Percentiles rank a stretch among this genome's conserved stretches.
Evolutionary conservation across 768 basidiomycete genomes (phyloP).

Genomic region (Leccinum arenicola): DNA sequence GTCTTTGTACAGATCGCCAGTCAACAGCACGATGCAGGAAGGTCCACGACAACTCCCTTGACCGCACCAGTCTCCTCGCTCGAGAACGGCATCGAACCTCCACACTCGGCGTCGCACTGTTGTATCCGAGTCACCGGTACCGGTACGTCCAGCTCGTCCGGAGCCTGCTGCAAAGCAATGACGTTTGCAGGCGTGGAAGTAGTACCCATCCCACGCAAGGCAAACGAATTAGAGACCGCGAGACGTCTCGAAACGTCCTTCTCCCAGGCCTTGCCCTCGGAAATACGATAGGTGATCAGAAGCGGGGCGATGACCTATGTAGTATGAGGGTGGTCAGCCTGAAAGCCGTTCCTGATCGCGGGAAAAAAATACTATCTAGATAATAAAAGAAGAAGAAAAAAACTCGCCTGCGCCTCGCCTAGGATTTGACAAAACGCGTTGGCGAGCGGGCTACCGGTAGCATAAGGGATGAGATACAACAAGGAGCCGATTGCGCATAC

Average conservation of each 20-base stretch:
- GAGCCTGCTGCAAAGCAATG: neutral
- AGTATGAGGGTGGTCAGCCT: neutral
- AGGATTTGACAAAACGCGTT: slow-evolving; percentile 30
- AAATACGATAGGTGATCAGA: slow-evolving; percentile 46
- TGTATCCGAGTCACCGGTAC: slow-evolving; percentile 13
- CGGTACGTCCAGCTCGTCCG: slow-evolving; percentile 9
- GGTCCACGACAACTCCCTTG: too few species aligned
- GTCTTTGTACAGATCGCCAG: neutral
- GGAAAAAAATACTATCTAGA: too few species aligned
- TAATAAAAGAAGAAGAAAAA: too few species aligned
- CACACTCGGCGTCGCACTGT: neutral
- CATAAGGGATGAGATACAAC: slow-evolving; percentile 31
- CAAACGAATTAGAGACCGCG: slow-evolving; percentile 1
- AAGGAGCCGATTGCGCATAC: slow-evolving; percentile 32
- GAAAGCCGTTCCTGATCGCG: neutral
- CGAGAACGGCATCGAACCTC: neutral
- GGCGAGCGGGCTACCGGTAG: slow-evolving; percentile 20
- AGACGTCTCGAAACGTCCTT: slow-evolving; percentile 14
- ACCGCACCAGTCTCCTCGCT: too few species aligned
- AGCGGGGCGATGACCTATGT: slow-evolving; percentile 42
- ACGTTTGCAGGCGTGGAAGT: neutral
- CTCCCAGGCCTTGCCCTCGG: slow-evolving; percentile 45
- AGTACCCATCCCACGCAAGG: slow-evolving; percentile 10
- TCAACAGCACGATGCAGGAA: too few species aligned
- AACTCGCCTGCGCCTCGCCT: slow-evolving; percentile 28